phyloP scores from a whole-genome alignment of 75 land plant genomes.

The Larix kaempferi region DNA sequence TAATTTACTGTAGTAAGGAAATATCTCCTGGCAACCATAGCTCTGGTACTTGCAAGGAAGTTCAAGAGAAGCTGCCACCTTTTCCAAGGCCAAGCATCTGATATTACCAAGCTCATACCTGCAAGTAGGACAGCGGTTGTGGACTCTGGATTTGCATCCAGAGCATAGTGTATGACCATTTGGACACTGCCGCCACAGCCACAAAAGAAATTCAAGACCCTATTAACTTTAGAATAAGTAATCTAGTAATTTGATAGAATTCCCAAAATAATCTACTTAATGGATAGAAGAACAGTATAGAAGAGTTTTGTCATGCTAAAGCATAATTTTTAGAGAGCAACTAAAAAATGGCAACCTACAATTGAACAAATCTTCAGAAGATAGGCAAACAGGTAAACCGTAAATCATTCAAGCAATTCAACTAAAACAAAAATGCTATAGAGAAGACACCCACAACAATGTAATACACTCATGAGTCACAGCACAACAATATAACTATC shows the following conservation, averaged over 20 bases:
- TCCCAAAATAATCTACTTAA: background rate
- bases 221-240: background rate
- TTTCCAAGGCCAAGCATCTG: constrained; percentile 3
- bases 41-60: constrained; percentile 56
- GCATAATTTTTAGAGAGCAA: background rate
- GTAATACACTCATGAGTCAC: background rate
- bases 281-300: background rate
- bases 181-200: constrained; percentile 29
- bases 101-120: constrained; percentile 5
- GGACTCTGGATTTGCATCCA: background rate
- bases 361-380: background rate
- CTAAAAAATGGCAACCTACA: background rate
- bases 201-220: background rate
- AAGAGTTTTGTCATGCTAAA: background rate
- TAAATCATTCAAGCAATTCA: background rate
- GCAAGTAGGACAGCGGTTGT: background rate
- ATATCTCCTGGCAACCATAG: constrained; percentile 55
- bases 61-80: constrained; percentile 38
- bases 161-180: background rate
- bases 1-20: constrained; percentile 56
- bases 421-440: background rate
- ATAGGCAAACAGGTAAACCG: background rate
- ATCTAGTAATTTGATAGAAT: too few species aligned
- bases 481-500: background rate
- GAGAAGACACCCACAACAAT: background rate